Evolutionary conservation across 1,139 yeast species (phyloP), one percentile per base, ranked within the genome.

Genomic region (Candida glucosophila): DNA sequence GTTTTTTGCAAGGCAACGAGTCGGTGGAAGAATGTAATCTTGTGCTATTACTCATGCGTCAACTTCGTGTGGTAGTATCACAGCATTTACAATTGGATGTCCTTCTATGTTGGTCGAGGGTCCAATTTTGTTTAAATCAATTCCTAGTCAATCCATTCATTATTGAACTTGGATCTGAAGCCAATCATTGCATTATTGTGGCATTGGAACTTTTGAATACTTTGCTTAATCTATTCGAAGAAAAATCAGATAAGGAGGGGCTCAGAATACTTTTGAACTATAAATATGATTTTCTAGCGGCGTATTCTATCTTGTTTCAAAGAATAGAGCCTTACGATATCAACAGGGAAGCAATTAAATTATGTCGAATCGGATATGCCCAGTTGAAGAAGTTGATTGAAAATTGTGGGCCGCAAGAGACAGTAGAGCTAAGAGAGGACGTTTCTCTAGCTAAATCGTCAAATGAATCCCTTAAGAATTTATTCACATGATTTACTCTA

Each of bases 241-340:
- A 25, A 4, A 20, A 32, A 2, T 39, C 34, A 5, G 49, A 47
- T 13, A 14, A 21, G 3, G 45, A 47, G 9, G 49, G 46, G 2
- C 22, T 28, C 4, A 25, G 23, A 4, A 33, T 58, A 3, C 20
- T 58, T 2, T 34, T 42, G 18, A 40, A 41, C n/a, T 58, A 60
- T 35, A 41, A 45, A 23, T 57, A 43, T 29, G 70, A 63, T 34
- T 43, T 58, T 5, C 28, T 58, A 18, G 62, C 49, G 4, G 41
- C 50, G 3, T 58, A 62, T 60, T 30, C 41, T 2, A 37, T 54
- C 1, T 15, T 41, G 7, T 19, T 8, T 13, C 7, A 6, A 10
- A 7, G 21, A 7, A 19, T 19, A 7, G 21, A 7, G 7, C 12
- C 12, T 7, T n/a, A n/a, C n/a, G n/a, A n/a, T n/a, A n/a, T n/a